Percentiles rank a stretch among this genome's conserved stretches.
Conservation (phyloP, 352 stramenopile species). For the Thalassiosira allenii region DNA sequence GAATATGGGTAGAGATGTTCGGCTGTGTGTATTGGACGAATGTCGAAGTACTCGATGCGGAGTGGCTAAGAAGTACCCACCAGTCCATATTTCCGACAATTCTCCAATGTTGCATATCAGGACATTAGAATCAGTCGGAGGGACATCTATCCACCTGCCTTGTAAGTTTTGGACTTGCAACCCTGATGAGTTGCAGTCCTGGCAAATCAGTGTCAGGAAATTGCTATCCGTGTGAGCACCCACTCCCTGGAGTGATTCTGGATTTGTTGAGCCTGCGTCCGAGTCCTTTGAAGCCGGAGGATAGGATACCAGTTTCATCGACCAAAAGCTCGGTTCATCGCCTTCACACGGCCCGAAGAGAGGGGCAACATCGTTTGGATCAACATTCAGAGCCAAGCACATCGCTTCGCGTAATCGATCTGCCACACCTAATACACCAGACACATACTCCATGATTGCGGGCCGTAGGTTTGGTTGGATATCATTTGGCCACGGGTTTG, state of each 20-base stretch:
- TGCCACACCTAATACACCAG: slow-evolving; percentile 55
- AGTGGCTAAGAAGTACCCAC: slow-evolving; percentile 77
- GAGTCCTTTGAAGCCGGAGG: slow-evolving; percentile 35
- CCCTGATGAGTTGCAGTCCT: slow-evolving; percentile 60
- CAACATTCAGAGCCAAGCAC: slow-evolving; percentile 67
- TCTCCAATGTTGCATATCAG: slow-evolving; percentile 83
- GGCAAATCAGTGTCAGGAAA: slow-evolving; percentile 79
- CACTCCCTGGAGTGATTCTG: slow-evolving; percentile 58
- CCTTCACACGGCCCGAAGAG: slow-evolving; percentile 47
- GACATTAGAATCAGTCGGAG: slow-evolving; percentile 53
- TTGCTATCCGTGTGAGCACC: slow-evolving; percentile 78
- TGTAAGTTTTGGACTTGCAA: slow-evolving; percentile 68
- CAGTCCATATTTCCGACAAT: slow-evolving; percentile 66
- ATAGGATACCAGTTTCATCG: slow-evolving; percentile 80
- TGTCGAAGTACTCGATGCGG: slow-evolving; percentile 70
- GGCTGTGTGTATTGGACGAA: slow-evolving; percentile 18
- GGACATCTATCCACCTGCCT: slow-evolving; percentile 76
- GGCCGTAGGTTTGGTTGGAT: slow-evolving; percentile 59
- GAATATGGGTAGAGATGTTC: slow-evolving; percentile 77
- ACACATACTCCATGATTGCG: slow-evolving; percentile 56
- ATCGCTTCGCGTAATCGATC: slow-evolving; percentile 69
- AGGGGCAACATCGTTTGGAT: slow-evolving; percentile 51
- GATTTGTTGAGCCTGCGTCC: not conserved
- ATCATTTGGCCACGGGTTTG: slow-evolving; percentile 72
- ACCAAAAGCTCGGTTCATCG: slow-evolving; percentile 73